Evolutionary conservation across 345 rosid species (phyloP), one percentile per base, ranked within the genome.

Genomic region (Mallotus nudiflorus): DNA sequence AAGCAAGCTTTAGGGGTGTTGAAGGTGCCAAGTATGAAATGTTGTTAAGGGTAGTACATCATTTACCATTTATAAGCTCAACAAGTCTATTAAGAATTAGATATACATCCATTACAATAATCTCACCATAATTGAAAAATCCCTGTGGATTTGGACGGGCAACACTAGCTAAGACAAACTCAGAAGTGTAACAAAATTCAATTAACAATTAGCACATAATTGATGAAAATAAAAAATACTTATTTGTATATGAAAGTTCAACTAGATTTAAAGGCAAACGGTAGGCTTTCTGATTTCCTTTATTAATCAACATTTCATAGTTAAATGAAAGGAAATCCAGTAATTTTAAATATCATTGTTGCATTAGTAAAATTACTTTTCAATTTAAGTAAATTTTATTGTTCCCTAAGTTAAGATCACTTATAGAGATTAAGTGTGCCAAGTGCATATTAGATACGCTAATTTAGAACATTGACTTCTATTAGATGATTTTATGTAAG

Each of bases 131-230:
- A 63, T 78, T 89, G 78, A 93, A 93, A 64, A 97, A 93, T 51
- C 98, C 98, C 58, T 93, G 97, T 22, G 97, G 97, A 82, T 93
- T 91, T 40, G 97, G 97, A 18, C 98, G 87, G 31, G 98, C 96
- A 81, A 92, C 98, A 60, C 97, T 83, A 68, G 98, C 91, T 55
- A 96, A 83, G 61, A 89, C 84, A 66, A 87, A 84, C 96, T 90
- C 85, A 27, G 59, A 48, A 78, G 18, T 52, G 67, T 33, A 59
- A 49, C 50, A 48, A 53, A 64, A 40, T 22, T n/a, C 28, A 25
- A 25, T 68, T 7, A 69, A 67, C 42, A 77, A 72, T 46, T 46
- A 71, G 29, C 42, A 24, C 48, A 40, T 6, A 29, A 46, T 65
- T 64, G 6, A 45, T 20, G 20, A 53, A 59, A 62, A 69, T 60